phyloP scores from a whole-genome alignment of 179 eudicot genomes.

The Silene coronaria region DNA sequence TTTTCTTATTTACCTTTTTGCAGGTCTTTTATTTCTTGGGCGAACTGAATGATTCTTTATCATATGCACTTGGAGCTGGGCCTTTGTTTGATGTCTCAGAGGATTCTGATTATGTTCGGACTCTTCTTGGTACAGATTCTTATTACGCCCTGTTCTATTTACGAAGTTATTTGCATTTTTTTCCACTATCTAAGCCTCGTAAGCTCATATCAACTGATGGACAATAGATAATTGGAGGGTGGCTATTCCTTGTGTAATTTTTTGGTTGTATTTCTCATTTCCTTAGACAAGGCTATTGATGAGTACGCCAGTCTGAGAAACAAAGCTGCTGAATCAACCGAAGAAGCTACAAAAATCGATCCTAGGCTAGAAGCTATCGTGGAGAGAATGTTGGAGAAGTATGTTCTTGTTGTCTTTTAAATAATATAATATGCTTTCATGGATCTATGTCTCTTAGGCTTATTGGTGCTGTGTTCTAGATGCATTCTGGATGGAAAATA shows the following conservation, averaged over 20 bases:
- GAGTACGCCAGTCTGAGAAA: slow-evolving; percentile 84
- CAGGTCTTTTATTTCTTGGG: slow-evolving; percentile 87
- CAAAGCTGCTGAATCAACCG: slow-evolving; percentile 62
- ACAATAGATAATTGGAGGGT: not conserved
- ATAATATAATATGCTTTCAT: not conserved
- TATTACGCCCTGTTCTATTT: not conserved
- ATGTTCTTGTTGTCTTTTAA: slow-evolving; percentile 27
- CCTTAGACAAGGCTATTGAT: slow-evolving; percentile 85
- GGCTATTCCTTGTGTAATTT: not conserved
- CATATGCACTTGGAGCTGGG: slow-evolving; percentile 96
- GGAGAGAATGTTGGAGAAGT: slow-evolving; percentile 96
- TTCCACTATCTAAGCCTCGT: not conserved
- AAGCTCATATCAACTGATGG: not conserved
- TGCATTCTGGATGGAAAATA: slow-evolving; percentile 81
- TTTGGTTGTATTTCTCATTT: slow-evolving; percentile 2
- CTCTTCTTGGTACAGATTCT: slow-evolving; percentile 65
- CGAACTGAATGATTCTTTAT: slow-evolving; percentile 77
- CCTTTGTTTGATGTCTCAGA: slow-evolving; percentile 81
- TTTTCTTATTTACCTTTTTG: slow-evolving; percentile 5
- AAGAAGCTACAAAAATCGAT: slow-evolving; percentile 56
- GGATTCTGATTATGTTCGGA: slow-evolving; percentile 88
- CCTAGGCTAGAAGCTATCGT: slow-evolving; percentile 93
- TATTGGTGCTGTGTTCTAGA: slow-evolving; percentile 31
- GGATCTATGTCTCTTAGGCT: not conserved
- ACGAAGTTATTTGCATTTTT: not conserved